A percentile compares a stretch with the other conserved stretches of the same genome.
Evolutionary conservation across 2,329 filamentous ascomycete species (phyloP).

Genomic region (Cadophora luteo-olivacea): DNA sequence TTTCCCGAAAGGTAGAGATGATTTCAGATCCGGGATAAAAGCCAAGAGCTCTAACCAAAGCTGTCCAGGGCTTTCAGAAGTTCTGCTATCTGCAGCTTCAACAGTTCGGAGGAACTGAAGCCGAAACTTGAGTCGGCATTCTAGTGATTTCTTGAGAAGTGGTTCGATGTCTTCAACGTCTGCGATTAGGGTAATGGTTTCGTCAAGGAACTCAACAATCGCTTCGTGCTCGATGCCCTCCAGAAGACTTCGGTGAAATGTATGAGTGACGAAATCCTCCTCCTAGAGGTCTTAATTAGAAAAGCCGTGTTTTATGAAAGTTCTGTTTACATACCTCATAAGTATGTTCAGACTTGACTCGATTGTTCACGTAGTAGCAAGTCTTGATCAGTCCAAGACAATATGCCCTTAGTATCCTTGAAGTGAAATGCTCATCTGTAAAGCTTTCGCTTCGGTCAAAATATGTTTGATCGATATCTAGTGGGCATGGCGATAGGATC

Average conservation of each 20-base stretch:
- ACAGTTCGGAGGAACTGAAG: constrained; percentile 63
- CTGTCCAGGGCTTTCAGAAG: constrained; percentile 45
- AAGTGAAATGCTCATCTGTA: constrained; percentile 53
- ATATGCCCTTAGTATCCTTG: constrained; percentile 79
- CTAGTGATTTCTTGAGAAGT: constrained; percentile 60
- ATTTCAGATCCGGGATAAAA: constrained; percentile 60
- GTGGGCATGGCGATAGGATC: constrained; percentile 74
- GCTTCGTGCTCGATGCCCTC: constrained; percentile 61
- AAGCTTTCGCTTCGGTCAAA: constrained; percentile 38
- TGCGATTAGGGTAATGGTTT: constrained; percentile 43
- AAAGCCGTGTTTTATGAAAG: neutral
- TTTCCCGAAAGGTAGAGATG: constrained; percentile 66
- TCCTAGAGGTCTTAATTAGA: constrained; percentile 61
- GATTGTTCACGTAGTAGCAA: constrained; percentile 78
- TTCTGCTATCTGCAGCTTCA: constrained; percentile 59
- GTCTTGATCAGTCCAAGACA: constrained; percentile 85
- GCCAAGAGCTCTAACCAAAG: constrained; percentile 50
- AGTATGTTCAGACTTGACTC: constrained; percentile 82
- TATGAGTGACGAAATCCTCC: constrained; percentile 94
- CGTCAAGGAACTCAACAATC: constrained; percentile 41
- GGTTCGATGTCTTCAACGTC: constrained; percentile 40
- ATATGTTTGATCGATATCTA: constrained; percentile 55
- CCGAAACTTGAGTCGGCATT: constrained; percentile 70
- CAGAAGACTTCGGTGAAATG: constrained; percentile 82
- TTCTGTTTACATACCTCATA: constrained; percentile 71